Conservation (phyloP, 306 rosid genomes). For the Psophocarpus tetragonolobus region DNA sequence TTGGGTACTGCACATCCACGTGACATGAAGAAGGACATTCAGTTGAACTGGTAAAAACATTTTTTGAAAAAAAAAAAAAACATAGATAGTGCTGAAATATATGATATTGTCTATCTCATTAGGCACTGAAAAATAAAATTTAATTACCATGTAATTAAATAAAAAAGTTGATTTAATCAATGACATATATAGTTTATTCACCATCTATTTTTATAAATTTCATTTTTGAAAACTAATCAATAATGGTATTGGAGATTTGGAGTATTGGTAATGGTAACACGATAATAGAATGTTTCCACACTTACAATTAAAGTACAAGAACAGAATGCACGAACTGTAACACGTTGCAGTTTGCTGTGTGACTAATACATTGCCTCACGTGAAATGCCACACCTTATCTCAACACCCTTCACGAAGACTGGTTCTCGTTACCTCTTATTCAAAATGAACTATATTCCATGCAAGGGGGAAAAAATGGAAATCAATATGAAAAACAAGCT, state of each 20-base stretch:
- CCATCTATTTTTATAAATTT: not conserved
- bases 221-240: not conserved
- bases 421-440: not conserved
- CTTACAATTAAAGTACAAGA: not conserved
- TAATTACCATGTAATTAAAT: not conserved
- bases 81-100: not conserved
- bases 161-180: not conserved
- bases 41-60: not conserved
- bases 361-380: slow-evolving; percentile 30
- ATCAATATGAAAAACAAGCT: no score
- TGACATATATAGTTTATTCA: not conserved
- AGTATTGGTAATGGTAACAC: no score
- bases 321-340: slow-evolving; percentile 1
- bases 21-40: not conserved
- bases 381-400: slow-evolving; percentile 37
- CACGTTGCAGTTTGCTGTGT: not conserved
- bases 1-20: not conserved
- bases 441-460: no score
- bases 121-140: not conserved
- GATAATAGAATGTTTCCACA: not conserved
- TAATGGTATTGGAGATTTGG: no score
- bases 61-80: not conserved
- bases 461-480: no score
- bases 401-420: not conserved
- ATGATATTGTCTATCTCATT: not conserved